Base-by-base conservation (phyloP, 495 filamentous ascomycete genomes). In the Entonaema liquescens region DNA sequence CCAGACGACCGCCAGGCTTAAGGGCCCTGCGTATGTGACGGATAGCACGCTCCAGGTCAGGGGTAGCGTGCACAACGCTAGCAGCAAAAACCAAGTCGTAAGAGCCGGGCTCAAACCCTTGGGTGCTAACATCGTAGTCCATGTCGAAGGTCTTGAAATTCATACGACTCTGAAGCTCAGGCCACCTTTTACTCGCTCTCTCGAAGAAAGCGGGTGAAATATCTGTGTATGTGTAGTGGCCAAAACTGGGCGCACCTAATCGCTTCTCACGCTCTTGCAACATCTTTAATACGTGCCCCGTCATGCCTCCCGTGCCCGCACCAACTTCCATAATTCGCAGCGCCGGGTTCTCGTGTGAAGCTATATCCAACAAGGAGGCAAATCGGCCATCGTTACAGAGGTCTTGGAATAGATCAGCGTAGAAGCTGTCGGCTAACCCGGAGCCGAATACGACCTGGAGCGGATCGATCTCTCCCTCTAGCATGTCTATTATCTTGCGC, bases 31-130 rank as follows among this genome's bases (percentile, higher is more conserved):
- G 77, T 0, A 80, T 57, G 73, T 85, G 81, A 0, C 28, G 26
- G n/a, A 88, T 47, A 2, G 77, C 82, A 7, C 73, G 59, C 2
- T 77, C 55, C 0, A 85, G 50, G 33, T 69, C 59, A 0, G 59
- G 59, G 0, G 84, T 86, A 2, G 83, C 82, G 70, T 87, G 83
- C 13, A 87, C 59, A 19, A 79, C 79, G 33, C 72, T 72, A 0
- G 68, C 62, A n/a, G 78, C 78, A 47, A 83, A 44, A 7, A 88
- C 71, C 26, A 87, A 19, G 53, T 88, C 86, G 62, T 84, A 88
- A 0, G 70, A 74, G 9, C 74, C 56, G 8, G 69, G 73, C 29
- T 59, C 29, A n/a, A 77, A 87, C 0, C 79, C 83, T 67, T 88
- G 86, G 1, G 74, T 65, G 0, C 7, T 19, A 2, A 74, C 25